Evolutionary conservation across 371 early-diverging fungal genomes (phyloP).

Genomic region (Dinochytrium kinnereticum): DNA sequence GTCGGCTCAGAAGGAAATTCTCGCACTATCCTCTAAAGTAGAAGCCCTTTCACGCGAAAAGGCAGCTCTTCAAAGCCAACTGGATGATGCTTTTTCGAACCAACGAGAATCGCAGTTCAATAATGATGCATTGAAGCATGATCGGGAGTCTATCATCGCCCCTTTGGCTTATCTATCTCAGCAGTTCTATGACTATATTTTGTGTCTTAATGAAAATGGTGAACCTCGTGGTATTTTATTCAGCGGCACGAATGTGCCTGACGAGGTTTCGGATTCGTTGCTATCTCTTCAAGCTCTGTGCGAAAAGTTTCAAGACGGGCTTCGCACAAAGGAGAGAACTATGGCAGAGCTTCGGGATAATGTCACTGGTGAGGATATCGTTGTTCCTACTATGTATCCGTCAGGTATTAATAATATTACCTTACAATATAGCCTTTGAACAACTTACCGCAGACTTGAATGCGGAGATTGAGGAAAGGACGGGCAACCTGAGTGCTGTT

Average conservation of each 20-base stretch:
- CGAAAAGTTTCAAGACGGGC: neutral
- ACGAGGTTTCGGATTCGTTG: neutral
- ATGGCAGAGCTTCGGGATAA: neutral
- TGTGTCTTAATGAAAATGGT: neutral
- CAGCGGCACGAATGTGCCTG: neutral
- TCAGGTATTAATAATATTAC: neutral
- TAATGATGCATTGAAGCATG: neutral
- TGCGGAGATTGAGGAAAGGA: conserved; percentile 29
- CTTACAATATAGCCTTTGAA: conserved; percentile 23
- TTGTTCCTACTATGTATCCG: too few species aligned
- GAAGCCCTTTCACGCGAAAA: too few species aligned
- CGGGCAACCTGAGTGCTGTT: neutral
- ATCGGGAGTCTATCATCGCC: neutral
- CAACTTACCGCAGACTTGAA: conserved; percentile 28
- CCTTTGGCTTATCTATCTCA: neutral
- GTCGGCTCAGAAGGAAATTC: too few species aligned
- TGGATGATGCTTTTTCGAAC: neutral
- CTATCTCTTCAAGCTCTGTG: neutral
- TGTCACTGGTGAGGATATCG: neutral
- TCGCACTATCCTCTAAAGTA: too few species aligned
- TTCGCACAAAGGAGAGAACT: neutral
- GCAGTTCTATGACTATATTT: conserved; percentile 5
- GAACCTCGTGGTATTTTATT: neutral
- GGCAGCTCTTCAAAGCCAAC: neutral
- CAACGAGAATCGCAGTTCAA: neutral